Evolutionary conservation across 2,329 filamentous ascomycete genomes (phyloP).

Genomic region (Allantophomopsis lycopodina): DNA sequence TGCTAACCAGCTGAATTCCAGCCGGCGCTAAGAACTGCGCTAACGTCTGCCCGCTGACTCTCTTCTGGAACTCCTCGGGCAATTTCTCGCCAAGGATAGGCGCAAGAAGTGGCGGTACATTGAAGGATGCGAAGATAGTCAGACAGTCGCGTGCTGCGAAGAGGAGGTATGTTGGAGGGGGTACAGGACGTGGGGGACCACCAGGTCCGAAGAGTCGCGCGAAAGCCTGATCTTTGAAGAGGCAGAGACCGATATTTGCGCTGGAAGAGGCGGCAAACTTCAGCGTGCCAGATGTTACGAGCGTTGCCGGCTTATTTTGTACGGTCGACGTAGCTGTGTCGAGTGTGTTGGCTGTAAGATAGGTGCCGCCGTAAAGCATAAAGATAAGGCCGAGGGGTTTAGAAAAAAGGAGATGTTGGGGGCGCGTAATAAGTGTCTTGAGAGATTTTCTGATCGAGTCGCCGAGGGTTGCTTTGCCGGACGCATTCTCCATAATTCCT

Average conservation of each 20-base stretch:
- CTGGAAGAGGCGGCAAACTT: slow-evolving; percentile 73
- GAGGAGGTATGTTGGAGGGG: slow-evolving; percentile 57
- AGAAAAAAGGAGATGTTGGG: slow-evolving; percentile 46
- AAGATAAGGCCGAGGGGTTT: slow-evolving; percentile 58
- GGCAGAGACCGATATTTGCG: slow-evolving; percentile 75
- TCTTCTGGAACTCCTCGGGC: slow-evolving; percentile 33
- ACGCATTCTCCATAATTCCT: slow-evolving; percentile 73
- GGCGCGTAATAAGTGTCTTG: slow-evolving; percentile 38
- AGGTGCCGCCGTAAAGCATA: slow-evolving; percentile 76
- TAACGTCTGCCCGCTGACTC: slow-evolving; percentile 39
- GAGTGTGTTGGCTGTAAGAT: slow-evolving; percentile 75
- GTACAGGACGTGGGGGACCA: slow-evolving; percentile 40
- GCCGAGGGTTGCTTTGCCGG: slow-evolving; percentile 45
- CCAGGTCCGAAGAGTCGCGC: slow-evolving; percentile 66
- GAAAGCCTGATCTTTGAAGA: slow-evolving; percentile 84
- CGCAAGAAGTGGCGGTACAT: slow-evolving; percentile 68
- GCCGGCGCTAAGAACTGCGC: slow-evolving; percentile 77
- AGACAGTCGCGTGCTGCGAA: slow-evolving; percentile 76
- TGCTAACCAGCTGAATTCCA: slow-evolving; percentile 63
- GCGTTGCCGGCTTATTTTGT: slow-evolving; percentile 36
- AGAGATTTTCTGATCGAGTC: slow-evolving; percentile 46
- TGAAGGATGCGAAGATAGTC: slow-evolving; percentile 88
- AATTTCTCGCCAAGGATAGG: slow-evolving; percentile 47
- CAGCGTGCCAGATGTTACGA: slow-evolving; percentile 57
- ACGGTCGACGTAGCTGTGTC: slow-evolving; percentile 65